A percentile compares a stretch with the other conserved stretches of the same genome.
Conservation (phyloP, 306 rosid species). For the Vigna mungo region DNA sequence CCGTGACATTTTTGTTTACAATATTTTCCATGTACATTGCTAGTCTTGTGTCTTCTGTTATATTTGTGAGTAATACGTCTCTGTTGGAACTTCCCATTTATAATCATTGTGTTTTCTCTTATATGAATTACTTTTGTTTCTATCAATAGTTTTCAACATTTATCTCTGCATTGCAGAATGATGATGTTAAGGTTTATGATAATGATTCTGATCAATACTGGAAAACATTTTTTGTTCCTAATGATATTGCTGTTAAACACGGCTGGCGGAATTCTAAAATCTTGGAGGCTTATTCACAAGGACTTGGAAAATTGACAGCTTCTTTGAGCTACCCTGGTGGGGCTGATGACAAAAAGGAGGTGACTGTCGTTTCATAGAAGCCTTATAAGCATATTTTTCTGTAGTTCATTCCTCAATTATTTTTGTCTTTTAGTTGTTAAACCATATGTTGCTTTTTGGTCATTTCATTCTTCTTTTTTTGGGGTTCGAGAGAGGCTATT, state of each 20-base stretch:
- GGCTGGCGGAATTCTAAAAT: slow-evolving; percentile 73
- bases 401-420: background rate
- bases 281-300: slow-evolving; percentile 75
- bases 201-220: slow-evolving; percentile 58
- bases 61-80: slow-evolving; percentile 18
- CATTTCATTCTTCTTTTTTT: slow-evolving; percentile 4
- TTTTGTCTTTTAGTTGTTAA: slow-evolving; percentile 23
- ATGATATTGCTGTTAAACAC: slow-evolving; percentile 62
- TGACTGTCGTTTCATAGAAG: slow-evolving; percentile 40
- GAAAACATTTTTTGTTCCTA: slow-evolving; percentile 63
- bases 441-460: slow-evolving; percentile 27
- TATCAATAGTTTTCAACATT: slow-evolving; percentile 43
- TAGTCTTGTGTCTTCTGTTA: slow-evolving; percentile 24
- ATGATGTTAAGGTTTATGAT: slow-evolving; percentile 71
- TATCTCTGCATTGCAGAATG: slow-evolving; percentile 67
- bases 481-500: slow-evolving; percentile 19
- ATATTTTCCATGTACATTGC: slow-evolving; percentile 23
- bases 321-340: slow-evolving; percentile 70
- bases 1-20: background rate
- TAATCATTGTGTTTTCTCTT: slow-evolving; percentile 37
- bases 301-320: slow-evolving; percentile 76
- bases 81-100: background rate
- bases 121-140: slow-evolving; percentile 32
- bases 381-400: slow-evolving; percentile 9
- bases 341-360: slow-evolving; percentile 73